These are phyloP conservation scores for Clavispora vitiphila DNA, from an alignment of 805 yeast species.

Conservation along the genomic window DNA sequence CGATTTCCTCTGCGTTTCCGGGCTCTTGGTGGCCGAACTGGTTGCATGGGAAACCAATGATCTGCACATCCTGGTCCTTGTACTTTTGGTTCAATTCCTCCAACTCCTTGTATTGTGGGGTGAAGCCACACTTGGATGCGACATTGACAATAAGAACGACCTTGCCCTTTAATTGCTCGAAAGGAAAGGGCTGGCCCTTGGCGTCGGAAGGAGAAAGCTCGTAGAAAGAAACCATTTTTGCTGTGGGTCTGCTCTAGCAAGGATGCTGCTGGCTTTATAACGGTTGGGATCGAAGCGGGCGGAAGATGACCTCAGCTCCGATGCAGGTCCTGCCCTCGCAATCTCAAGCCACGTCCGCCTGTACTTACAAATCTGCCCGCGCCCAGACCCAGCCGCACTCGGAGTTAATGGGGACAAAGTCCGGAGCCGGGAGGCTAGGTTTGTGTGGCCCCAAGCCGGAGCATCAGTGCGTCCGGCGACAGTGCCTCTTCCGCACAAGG, in stretches of 20 bases:
- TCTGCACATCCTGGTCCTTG: conserved; percentile 30
- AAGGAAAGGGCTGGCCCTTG: conserved; percentile 54
- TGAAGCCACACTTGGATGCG: conserved; percentile 65
- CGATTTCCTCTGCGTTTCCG: conserved; percentile 52
- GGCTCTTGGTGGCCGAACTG: conserved; percentile 43
- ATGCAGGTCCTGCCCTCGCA: too few species aligned
- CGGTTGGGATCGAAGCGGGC: too few species aligned
- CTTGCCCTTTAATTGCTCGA: conserved; percentile 64
- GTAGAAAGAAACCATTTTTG: conserved; percentile 44
- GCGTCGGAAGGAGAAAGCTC: conserved; percentile 60
- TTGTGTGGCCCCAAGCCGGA: too few species aligned
- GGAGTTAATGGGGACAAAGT: too few species aligned
- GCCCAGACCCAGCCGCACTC: too few species aligned
- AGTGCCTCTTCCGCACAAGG: too few species aligned
- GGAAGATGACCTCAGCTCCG: too few species aligned
- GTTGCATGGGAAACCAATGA: conserved; percentile 43
- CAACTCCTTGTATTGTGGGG: conserved; percentile 39
- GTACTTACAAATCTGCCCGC: too few species aligned
- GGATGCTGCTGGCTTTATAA: too few species aligned
- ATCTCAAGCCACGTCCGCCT: too few species aligned
- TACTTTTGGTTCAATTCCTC: conserved; percentile 40
- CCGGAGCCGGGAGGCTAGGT: too few species aligned
- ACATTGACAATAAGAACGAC: conserved; percentile 82
- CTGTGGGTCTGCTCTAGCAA: background rate
- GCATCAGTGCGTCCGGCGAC: too few species aligned